phyloP scores from a whole-genome alignment of 1,284 basidiomycete species.

The Chalciporus sp. region DNA sequence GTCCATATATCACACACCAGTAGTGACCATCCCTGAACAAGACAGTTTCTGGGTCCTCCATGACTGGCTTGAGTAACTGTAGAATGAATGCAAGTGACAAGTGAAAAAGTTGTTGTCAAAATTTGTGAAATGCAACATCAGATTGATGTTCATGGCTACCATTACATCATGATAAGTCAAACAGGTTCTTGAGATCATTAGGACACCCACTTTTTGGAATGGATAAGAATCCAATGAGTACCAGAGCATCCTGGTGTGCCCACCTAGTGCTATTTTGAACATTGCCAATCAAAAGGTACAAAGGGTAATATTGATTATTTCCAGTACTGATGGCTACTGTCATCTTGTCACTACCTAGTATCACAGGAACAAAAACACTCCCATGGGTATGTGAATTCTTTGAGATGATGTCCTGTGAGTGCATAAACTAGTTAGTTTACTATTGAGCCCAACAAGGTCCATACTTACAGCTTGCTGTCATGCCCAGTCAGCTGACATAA shows the following conservation, averaged over 20 bases:
- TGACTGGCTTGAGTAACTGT: background rate
- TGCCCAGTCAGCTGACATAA: conserved; percentile 41
- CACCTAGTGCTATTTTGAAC: conserved; percentile 34
- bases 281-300: conserved; percentile 34
- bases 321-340: conserved; percentile 39
- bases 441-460: background rate
- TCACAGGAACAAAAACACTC: conserved; percentile 34
- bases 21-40: background rate
- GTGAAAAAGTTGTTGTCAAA: background rate
- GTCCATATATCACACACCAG: background rate
- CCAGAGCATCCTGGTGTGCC: conserved; percentile 28
- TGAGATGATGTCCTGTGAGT: conserved; percentile 17
- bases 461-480: conserved; percentile 36
- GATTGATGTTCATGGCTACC: background rate
- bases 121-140: background rate
- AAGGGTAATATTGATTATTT: conserved; percentile 36
- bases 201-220: conserved; percentile 37
- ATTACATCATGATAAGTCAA: no score
- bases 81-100: background rate
- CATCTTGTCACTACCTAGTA: conserved; percentile 41
- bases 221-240: conserved; percentile 29
- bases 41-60: background rate
- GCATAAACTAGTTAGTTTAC: no score
- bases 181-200: background rate
- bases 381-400: conserved; percentile 28